Conservation (phyloP, 2,329 filamentous ascomycete species). For the Arthrobotrys sinensis region DNA sequence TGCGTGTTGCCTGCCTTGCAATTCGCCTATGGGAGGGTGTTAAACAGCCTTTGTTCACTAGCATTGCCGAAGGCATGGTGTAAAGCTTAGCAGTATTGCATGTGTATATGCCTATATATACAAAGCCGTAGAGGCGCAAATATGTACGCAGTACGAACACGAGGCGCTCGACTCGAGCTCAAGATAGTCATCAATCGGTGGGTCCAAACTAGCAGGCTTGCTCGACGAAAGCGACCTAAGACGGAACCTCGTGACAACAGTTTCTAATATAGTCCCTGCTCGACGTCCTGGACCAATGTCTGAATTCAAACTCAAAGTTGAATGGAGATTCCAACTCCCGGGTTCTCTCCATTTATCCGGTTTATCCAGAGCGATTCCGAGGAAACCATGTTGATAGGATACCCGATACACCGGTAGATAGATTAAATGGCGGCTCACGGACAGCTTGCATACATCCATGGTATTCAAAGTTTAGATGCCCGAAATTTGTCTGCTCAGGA, state of each 20-base stretch:
- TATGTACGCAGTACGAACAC: not conserved
- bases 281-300: not conserved
- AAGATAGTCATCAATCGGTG: not conserved
- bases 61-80: not conserved
- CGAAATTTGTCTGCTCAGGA: not conserved
- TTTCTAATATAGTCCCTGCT: not conserved
- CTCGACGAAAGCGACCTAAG: not conserved
- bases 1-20: constrained; percentile 27
- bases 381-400: constrained; percentile 12
- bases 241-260: not conserved
- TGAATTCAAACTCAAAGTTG: constrained; percentile 11
- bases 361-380: constrained; percentile 39
- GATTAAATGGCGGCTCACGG: not conserved
- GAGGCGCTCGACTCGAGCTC: not conserved
- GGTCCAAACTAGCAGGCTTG: not conserved
- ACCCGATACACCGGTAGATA: constrained; percentile 13
- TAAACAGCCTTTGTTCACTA: constrained; percentile 11
- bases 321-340: constrained; percentile 29
- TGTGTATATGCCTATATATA: not conserved
- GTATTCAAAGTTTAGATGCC: not conserved
- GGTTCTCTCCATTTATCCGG: constrained; percentile 29
- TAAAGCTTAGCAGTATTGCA: constrained; percentile 6
- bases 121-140: not conserved
- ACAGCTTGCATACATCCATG: not conserved
- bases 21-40: constrained; percentile 10